Percentiles rank a stretch among this genome's conserved stretches.
phyloP scores from a whole-genome alignment of 2,329 filamentous ascomycete species.

The Penicillium frequentans region DNA sequence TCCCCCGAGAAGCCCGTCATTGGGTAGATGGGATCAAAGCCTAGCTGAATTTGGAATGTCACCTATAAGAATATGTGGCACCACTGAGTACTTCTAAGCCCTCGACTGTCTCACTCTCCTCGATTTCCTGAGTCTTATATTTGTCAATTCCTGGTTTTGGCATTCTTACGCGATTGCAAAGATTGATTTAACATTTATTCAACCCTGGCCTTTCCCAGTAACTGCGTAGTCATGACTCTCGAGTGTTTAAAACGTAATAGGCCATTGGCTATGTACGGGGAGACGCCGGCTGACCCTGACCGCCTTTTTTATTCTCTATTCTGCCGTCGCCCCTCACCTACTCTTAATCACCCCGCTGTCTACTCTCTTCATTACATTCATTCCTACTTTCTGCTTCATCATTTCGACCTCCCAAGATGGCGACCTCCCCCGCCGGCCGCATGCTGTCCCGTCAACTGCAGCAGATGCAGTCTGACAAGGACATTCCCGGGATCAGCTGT shows the following conservation, averaged over 20 bases:
- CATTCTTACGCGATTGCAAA: neutral
- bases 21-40: neutral
- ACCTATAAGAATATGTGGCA: neutral
- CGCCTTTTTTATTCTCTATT: neutral
- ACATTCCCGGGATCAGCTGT: slow-evolving; percentile 91
- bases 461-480: slow-evolving; percentile 87
- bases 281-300: neutral
- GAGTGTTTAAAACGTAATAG: too few relatives aligned
- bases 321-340: neutral
- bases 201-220: too few relatives aligned
- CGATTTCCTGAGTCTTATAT: neutral
- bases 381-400: neutral
- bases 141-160: too few relatives aligned
- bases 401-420: slow-evolving; percentile 30
- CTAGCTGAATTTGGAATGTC: neutral
- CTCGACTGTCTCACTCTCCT: neutral
- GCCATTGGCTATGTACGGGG: too few relatives aligned
- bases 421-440: slow-evolving; percentile 49
- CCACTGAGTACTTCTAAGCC: neutral
- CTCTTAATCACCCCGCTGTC: neutral
- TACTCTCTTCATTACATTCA: neutral
- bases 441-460: slow-evolving; percentile 85
- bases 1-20: neutral
- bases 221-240: too few relatives aligned
- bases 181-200: neutral